phyloP scores from a whole-genome alignment of 176 grass and related monocot species.

The Eragrostis curvula region DNA sequence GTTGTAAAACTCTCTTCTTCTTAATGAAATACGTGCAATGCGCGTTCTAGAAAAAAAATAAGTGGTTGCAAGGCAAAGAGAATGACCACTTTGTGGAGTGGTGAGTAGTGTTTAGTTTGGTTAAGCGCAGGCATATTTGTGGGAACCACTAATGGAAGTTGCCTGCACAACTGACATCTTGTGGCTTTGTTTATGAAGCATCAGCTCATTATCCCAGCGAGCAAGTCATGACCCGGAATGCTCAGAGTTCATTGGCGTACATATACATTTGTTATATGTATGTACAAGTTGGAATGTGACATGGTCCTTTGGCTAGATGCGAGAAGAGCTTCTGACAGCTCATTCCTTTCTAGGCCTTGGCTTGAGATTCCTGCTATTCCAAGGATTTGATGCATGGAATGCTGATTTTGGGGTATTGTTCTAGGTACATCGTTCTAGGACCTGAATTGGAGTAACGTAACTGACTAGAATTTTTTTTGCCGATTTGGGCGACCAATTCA shows the following conservation, averaged over 20 bases:
- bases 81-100: conserved; percentile 31
- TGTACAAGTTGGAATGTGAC: conserved; percentile 44
- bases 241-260: conserved; percentile 15
- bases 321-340: conserved; percentile 29
- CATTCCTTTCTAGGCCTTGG: conserved; percentile 25
- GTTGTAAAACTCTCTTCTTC: no score
- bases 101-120: conserved; percentile 27
- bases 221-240: conserved; percentile 2
- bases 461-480: background rate
- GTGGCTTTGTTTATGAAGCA: conserved; percentile 35
- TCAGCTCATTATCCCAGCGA: conserved; percentile 16
- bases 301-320: conserved; percentile 38
- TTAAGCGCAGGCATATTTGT: conserved; percentile 30
- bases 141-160: conserved; percentile 42
- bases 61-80: conserved; percentile 37
- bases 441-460: conserved; percentile 12
- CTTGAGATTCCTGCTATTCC: conserved; percentile 41
- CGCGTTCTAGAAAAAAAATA: no score
- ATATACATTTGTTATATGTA: background rate
- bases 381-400: conserved; percentile 17
- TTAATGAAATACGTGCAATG: no score
- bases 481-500: background rate
- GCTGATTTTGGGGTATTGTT: conserved; percentile 23
- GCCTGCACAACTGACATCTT: conserved; percentile 27
- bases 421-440: conserved; percentile 9